Evolutionary conservation across 2,329 filamentous ascomycete species (phyloP), one percentile per base, ranked within the genome.

Genomic region (Drechslera avenae): DNA sequence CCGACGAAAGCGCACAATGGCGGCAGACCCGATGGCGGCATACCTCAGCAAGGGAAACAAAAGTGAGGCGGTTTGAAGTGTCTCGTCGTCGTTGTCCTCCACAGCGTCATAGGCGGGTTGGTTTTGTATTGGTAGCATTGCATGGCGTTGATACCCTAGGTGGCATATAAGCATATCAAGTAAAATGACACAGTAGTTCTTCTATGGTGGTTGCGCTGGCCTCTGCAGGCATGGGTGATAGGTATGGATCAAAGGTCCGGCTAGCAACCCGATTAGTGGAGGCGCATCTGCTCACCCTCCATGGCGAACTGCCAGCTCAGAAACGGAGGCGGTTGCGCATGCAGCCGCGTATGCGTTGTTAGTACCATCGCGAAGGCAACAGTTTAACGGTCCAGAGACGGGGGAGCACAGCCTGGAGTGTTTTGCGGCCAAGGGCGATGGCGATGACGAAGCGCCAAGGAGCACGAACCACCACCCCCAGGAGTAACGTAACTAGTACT

Each of bases 11-110:
- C 81, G 87, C 57, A 83, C 85, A 43, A 85, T 84, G 21, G 85
- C 86, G 1, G 83, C 90, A 57, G 92, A 96, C 76, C 92, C 92
- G 0, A 96, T 96, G 92, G 89, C 90, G 1, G 86, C 85, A 5
- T 84, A 90, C 62, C 73, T 95, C 37, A 40, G 33, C 21, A 62
- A 61, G 19, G 89, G 88, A 18, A 88, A 88, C 17, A 89, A 85
- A 69, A 88, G 91, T 67, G 85, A 89, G 63, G 71, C 89, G 57
- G 71, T 84, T 43, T 67, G 60, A 61, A 39, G 51, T 32, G 26
- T 37, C 42, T 13, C 39, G n/a, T n/a, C n/a, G n/a, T n/a, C 46
- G 18, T 42, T 48, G 17, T 39, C 23, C 3, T 9, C 34, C 36
- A 43, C 44, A 44, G 50, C 59, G 48, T 41, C 54, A 43, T 54